A percentile compares a stretch with the other conserved stretches of the same genome.
Conservation (phyloP, 139 green algal species). For the Tetraselmis striata region DNA sequence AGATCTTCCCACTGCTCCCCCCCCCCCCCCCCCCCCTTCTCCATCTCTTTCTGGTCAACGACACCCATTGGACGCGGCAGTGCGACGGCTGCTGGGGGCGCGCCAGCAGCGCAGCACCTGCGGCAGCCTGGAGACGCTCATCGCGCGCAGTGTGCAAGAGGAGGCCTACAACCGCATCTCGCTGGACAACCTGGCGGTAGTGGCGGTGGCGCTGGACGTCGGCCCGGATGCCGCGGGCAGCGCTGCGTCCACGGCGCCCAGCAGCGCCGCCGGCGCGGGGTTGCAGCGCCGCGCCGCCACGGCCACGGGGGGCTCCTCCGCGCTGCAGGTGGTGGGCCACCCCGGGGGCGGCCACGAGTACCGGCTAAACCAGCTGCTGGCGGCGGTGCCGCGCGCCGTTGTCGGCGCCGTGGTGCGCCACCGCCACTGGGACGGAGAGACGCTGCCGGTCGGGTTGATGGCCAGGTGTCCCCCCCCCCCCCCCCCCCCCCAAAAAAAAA, state of each 20-base stretch:
- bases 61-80: no score
- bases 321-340: background rate
- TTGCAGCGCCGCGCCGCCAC: background rate
- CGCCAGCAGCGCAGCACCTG: background rate
- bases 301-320: background rate
- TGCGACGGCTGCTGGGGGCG: background rate
- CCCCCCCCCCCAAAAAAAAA: no score
- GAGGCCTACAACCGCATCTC: constrained; percentile 47
- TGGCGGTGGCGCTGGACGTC: constrained; percentile 36
- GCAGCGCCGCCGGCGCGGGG: background rate
- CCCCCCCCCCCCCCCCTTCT: background rate
- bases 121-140: background rate
- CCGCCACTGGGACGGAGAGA: background rate
- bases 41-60: no score
- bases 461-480: no score
- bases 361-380: background rate
- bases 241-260: no score
- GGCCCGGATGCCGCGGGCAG: background rate
- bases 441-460: background rate
- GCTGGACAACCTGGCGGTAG: constrained; percentile 54
- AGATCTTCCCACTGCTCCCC: no score
- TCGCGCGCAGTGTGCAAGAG: constrained; percentile 25
- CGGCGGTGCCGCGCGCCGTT: background rate
- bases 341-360: background rate
- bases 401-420: background rate